Conservation (phyloP, 225 moss, liverwort and hornwort species). For the Rhytidiadelphus loreus region DNA sequence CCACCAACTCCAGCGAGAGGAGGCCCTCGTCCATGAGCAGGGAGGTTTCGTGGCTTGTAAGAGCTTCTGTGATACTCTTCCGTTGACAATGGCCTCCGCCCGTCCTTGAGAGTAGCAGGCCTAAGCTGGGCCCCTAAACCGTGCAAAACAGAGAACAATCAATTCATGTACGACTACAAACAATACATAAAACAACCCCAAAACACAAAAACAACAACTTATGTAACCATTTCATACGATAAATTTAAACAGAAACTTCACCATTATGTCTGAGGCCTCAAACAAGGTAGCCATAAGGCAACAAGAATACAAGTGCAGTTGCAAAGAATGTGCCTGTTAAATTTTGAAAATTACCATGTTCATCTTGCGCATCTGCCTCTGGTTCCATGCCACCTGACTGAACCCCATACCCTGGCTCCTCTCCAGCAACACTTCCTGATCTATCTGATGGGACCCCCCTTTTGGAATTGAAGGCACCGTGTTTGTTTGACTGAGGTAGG, state of each 20-base stretch:
- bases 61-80: conserved; percentile 97
- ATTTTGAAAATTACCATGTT: conserved; percentile 15
- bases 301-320: background rate
- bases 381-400: conserved; percentile 44
- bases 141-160: background rate
- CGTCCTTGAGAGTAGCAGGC: conserved; percentile 78
- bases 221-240: background rate
- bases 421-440: conserved; percentile 76
- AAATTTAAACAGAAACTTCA: background rate
- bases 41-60: conserved; percentile 80
- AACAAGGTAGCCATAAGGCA: background rate
- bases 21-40: conserved; percentile 89
- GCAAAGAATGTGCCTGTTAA: background rate
- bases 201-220: background rate
- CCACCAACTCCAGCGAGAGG: conserved; percentile 90
- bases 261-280: background rate
- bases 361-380: conserved; percentile 40
- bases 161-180: background rate
- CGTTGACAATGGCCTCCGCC: conserved; percentile 82
- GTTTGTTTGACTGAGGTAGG: conserved; percentile 42
- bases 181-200: background rate
- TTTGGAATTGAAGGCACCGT: conserved; percentile 38
- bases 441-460: conserved; percentile 76
- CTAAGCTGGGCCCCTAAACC: conserved; percentile 66
- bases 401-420: conserved; percentile 57